Evolutionary conservation across 805 yeast genomes (phyloP).

Genomic region (Yamadazyma ubonensis): DNA sequence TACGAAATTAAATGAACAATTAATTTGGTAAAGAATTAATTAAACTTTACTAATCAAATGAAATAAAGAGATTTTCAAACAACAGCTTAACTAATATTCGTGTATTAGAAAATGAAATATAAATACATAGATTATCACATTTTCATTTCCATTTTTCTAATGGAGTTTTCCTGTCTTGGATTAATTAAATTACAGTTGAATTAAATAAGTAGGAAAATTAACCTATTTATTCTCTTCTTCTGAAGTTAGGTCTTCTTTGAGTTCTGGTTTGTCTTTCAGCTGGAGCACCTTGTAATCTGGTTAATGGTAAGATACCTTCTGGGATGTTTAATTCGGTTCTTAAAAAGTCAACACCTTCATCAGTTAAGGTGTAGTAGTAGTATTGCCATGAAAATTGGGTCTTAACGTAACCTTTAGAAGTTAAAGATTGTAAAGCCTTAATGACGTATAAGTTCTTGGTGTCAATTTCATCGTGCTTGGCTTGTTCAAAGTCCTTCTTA

Average conservation of each 20-base stretch:
- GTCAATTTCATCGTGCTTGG: conserved; percentile 97
- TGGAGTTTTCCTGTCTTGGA: conserved; percentile 5
- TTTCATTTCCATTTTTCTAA: conserved; percentile 8
- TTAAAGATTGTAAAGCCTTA: conserved; percentile 99
- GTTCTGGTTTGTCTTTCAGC: conserved; percentile 67
- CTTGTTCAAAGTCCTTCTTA: conserved; percentile 96
- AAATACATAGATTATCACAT: conserved; percentile 12
- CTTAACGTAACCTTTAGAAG: conserved; percentile 98
- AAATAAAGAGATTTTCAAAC: background rate
- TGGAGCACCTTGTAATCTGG: conserved; percentile 93
- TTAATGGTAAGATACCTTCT: conserved; percentile 97
- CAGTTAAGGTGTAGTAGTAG: conserved; percentile 99
- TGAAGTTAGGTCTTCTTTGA: conserved; percentile 52
- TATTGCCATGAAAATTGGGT: conserved; percentile 99
- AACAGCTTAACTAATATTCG: conserved; percentile 17
- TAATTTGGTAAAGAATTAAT: background rate
- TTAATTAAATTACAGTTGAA: conserved; percentile 10
- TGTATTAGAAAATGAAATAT: conserved; percentile 19
- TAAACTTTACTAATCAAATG: too few relatives aligned
- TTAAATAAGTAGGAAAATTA: conserved; percentile 3
- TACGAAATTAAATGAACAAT: too few relatives aligned
- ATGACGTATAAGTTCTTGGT: conserved; percentile 96
- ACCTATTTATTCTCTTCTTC: conserved; percentile 52
- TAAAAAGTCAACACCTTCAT: conserved; percentile 98
- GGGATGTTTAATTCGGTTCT: conserved; percentile 98